Conservation (phyloP, 108 stramenopile species). For the Nitzschia palea region DNA sequence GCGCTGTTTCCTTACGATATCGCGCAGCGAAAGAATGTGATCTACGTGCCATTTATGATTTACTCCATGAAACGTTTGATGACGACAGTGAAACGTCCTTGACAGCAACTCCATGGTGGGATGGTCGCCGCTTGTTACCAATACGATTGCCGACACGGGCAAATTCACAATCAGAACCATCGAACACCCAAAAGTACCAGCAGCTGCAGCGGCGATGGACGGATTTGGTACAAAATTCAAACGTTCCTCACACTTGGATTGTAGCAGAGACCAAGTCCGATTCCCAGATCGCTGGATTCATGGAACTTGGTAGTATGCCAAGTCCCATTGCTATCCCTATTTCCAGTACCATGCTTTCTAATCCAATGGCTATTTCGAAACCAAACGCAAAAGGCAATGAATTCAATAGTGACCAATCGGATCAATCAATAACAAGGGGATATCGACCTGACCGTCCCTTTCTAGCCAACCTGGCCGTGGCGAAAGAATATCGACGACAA, state of each 20-base stretch:
- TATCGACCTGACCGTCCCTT: neutral
- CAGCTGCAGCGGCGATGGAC: neutral
- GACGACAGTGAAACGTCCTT: neutral
- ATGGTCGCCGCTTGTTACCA: neutral
- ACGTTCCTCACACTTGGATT: conserved; percentile 1
- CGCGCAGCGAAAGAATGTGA: neutral
- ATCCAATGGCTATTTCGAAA: too few relatives aligned
- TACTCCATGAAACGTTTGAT: neutral
- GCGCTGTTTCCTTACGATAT: too few relatives aligned
- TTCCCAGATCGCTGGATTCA: conserved; percentile 9
- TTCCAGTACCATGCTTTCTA: neutral
- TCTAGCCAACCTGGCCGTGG: conserved; percentile 20
- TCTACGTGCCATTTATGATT: neutral
- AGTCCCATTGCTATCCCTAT: neutral
- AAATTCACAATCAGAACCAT: neutral
- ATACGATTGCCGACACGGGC: neutral
- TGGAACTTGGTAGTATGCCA: conserved; percentile 23
- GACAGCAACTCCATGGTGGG: neutral
- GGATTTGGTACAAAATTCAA: neutral
- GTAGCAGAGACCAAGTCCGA: neutral
- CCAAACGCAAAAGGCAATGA: neutral
- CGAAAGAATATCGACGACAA: conserved; percentile 5
- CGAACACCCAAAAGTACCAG: neutral
- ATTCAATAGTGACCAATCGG: neutral
- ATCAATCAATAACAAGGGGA: neutral